Evolutionary conservation across 306 rosid species (phyloP).

Genomic region (Citrullus colocynthis): DNA sequence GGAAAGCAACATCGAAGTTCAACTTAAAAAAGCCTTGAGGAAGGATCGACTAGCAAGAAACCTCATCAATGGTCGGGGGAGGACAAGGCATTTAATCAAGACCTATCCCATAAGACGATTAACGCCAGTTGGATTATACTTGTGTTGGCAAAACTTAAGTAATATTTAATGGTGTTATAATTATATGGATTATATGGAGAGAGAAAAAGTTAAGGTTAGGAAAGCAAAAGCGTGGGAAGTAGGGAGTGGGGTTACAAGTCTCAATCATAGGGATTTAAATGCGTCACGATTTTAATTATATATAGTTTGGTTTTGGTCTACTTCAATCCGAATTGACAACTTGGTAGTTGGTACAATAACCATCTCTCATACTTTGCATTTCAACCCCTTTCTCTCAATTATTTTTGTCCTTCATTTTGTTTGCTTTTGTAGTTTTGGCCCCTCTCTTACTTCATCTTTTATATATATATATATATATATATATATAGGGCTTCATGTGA

Average conservation of each 20-base stretch:
- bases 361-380: not conserved
- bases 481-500: not conserved
- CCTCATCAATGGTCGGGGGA: too few species aligned
- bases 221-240: not conserved
- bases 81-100: too few species aligned
- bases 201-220: not conserved
- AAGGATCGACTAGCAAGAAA: too few species aligned
- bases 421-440: not conserved
- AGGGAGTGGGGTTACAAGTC: not conserved
- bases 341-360: not conserved
- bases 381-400: not conserved
- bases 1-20: too few species aligned
- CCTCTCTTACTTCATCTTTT: not conserved
- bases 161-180: too few species aligned
- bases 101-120: too few species aligned
- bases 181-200: not conserved
- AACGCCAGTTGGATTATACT: too few species aligned
- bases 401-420: not conserved
- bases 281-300: not conserved
- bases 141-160: too few species aligned
- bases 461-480: too few species aligned
- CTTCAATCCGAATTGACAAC: not conserved
- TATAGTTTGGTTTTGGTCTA: not conserved
- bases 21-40: too few species aligned
- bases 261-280: not conserved